A percentile compares a stretch with the other conserved stretches of the same genome.
Conservation (phyloP, 2,329 filamentous ascomycete genomes). For the Xylariales sp. region DNA sequence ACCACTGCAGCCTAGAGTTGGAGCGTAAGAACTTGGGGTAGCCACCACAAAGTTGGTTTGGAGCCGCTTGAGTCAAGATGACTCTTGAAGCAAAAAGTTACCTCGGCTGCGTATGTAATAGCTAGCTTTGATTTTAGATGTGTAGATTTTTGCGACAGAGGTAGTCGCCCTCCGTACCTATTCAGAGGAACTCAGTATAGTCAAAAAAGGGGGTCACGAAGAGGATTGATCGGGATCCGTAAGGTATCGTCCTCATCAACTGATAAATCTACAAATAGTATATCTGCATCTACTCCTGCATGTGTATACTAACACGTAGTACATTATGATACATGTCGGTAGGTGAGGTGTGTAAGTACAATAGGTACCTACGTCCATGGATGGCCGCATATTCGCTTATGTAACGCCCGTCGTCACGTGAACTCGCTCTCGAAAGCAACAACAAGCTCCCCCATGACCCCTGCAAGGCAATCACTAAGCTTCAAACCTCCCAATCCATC, state of each 20-base stretch:
- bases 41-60: too few relatives aligned
- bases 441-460: constrained; percentile 18
- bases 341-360: too few relatives aligned
- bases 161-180: neutral
- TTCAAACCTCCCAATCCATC: constrained; percentile 22
- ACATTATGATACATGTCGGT: too few relatives aligned
- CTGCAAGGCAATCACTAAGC: constrained; percentile 32
- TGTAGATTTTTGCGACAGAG: neutral
- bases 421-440: constrained; percentile 9
- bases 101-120: neutral
- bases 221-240: too few relatives aligned
- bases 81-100: neutral
- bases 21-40: neutral
- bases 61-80: neutral
- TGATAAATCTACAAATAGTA: too few relatives aligned
- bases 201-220: neutral
- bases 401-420: constrained; percentile 24
- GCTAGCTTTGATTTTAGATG: neutral
- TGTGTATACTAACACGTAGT: too few relatives aligned
- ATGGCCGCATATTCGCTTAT: constrained; percentile 11
- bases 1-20: neutral
- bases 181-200: too few relatives aligned
- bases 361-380: neutral
- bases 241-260: too few relatives aligned
- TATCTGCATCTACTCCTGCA: too few relatives aligned